Base-by-base conservation (phyloP, 192 early-diverging fungal species). In the Jimgerdemannia flammicorona region DNA sequence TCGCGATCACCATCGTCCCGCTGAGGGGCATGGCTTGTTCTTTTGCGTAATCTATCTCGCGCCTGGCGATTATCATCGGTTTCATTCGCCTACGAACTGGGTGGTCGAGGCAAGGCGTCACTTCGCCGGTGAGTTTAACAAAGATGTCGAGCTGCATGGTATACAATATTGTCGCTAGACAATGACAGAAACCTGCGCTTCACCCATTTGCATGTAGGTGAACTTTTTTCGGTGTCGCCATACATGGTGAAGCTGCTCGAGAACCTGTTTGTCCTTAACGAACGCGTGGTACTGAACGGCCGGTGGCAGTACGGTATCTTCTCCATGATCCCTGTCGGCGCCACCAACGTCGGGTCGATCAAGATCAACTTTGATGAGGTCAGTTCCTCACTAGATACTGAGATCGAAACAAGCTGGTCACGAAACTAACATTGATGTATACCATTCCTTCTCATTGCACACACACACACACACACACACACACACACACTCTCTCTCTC, bases 41-140 rank as follows among this genome's bases (percentile, higher is more conserved):
- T 99, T 93, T 79, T 90, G 88, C 75, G 97, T 99, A 9, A 92
- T 99, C 40, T 99, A 99, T 77, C 82, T 99, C 74, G 95, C 97
- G 0, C 98, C 98, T 4, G 98, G 97, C 1, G 98, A 99, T 81
- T 99, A 99, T 83, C 98, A 99, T 81, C 91, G 96, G 17, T 99
- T 97, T 91, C 98, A 99, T 74, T 97, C 97, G 39, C 98, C 98
- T 42, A 89, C 93, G 4, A 93, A 97, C 81, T 99, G 97, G 98
- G 89, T 93, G 18, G 95, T 97, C 14, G 88, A 95, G 78, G 83
- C 85, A 3, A 81, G 95, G 19, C 84, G 97, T 43, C 98, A 99
- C 81, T 99, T 98, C 85, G 92, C 93, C 18, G 93, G 91, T 92
- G 81, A 70, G 83, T 69, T 11, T 4, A 40, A 41, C 64, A 59